Evolutionary conservation across 805 yeast genomes (phyloP).

Genomic region (Metschnikowia matae): DNA sequence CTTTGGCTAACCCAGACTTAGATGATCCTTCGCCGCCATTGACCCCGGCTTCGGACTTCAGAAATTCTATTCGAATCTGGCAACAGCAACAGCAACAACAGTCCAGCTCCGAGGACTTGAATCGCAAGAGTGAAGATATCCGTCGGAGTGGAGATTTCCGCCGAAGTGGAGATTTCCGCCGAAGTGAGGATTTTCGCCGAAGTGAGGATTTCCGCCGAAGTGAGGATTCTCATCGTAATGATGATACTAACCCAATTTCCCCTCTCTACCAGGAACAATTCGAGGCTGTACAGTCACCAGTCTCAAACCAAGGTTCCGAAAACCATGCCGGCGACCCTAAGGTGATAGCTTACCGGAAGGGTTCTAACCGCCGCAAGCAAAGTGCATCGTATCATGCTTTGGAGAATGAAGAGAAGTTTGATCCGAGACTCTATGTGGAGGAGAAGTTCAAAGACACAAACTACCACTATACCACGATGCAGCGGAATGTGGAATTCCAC

Average conservation of each 20-base stretch:
- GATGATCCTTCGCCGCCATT: constrained; percentile 8
- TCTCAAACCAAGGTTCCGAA: constrained; percentile 1
- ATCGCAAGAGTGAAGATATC: neutral
- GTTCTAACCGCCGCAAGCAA: constrained; percentile 31
- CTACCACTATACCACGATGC: constrained; percentile 58
- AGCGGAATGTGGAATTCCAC: constrained; percentile 67
- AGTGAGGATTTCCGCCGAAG: neutral
- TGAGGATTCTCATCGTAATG: neutral
- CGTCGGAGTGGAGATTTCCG: neutral
- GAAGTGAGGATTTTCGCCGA: neutral
- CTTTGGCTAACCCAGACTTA: constrained; percentile 6
- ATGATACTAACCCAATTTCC: neutral
- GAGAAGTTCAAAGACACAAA: constrained; percentile 56
- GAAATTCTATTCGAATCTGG: constrained; percentile 16
- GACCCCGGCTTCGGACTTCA: constrained; percentile 14
- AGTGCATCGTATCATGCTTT: constrained; percentile 15
- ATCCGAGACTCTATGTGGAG: constrained; percentile 48
- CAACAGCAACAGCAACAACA: constrained; percentile 16
- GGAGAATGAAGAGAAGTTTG: constrained; percentile 21
- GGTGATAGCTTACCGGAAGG: constrained; percentile 36
- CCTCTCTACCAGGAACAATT: neutral
- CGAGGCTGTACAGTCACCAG: neutral
- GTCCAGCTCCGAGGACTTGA: constrained; percentile 2
- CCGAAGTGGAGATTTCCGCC: neutral
- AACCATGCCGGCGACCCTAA: constrained; percentile 27